phyloP scores from a whole-genome alignment of 192 early-diverging fungal species.

The Backusella macrospora region DNA sequence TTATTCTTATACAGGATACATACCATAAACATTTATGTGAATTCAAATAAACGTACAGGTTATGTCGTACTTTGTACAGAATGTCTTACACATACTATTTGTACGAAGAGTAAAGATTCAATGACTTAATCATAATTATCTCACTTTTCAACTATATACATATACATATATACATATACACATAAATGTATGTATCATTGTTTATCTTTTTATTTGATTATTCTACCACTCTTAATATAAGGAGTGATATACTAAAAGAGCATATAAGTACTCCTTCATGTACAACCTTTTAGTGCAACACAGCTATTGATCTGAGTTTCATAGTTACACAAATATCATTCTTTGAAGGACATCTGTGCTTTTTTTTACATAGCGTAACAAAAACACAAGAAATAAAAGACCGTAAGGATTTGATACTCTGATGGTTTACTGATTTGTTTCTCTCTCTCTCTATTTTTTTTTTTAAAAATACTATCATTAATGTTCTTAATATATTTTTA shows the following conservation, averaged over 20 bases:
- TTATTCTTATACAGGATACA: not conserved
- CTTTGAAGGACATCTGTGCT: not conserved
- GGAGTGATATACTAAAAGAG: not conserved
- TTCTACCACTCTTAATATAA: not conserved
- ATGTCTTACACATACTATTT: not conserved
- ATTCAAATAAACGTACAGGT: not conserved
- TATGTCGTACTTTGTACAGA: not conserved
- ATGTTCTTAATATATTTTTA: too few relatives aligned
- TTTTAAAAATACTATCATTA: not conserved
- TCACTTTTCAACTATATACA: not conserved
- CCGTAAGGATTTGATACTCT: not conserved
- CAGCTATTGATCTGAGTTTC: conserved; percentile 1
- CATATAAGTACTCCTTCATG: not conserved
- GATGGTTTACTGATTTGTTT: not conserved
- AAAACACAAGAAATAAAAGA: not conserved
- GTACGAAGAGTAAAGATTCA: not conserved
- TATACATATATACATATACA: not conserved
- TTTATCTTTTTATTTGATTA: not conserved
- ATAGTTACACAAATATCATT: not conserved
- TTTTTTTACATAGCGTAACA: not conserved
- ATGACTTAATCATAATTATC: not conserved
- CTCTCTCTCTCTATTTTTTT: not conserved
- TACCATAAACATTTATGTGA: conserved; percentile 6
- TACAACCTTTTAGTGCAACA: not conserved
- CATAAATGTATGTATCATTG: not conserved